These are phyloP conservation scores for Quercus lobata DNA, from an alignment of 331 rosid species.

Conservation along the genomic window DNA sequence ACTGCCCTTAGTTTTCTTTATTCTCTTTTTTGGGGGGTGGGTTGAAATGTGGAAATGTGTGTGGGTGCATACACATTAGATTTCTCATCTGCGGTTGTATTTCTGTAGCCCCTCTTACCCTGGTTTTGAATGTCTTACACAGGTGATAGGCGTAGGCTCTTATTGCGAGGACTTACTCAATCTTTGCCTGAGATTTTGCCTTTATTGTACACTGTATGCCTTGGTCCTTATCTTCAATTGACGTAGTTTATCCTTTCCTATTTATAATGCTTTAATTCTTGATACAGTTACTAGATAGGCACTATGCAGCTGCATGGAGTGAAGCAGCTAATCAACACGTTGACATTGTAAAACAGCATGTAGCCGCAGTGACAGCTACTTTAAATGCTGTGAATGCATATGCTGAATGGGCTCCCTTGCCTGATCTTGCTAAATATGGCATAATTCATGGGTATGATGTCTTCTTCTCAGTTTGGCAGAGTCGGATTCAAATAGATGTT, in stretches of 20 bases:
- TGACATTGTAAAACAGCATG: constrained; percentile 78
- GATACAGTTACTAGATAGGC: constrained; percentile 80
- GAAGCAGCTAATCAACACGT: constrained; percentile 75
- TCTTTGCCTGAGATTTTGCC: constrained; percentile 89
- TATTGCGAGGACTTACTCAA: constrained; percentile 82
- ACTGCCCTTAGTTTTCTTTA: constrained; percentile 8
- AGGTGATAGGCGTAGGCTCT: constrained; percentile 88
- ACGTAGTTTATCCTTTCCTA: constrained; percentile 3
- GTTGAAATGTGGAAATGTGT: not conserved
- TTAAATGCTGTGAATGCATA: constrained; percentile 87
- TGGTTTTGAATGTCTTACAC: constrained; percentile 27
- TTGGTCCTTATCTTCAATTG: constrained; percentile 20
- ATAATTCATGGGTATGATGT: constrained; percentile 79
- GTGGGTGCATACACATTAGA: constrained; percentile 11
- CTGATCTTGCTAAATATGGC: constrained; percentile 90
- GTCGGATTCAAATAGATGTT: constrained; percentile 8
- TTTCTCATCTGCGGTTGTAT: constrained; percentile 15
- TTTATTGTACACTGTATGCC: constrained; percentile 65
- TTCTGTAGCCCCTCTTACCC: constrained; percentile 24
- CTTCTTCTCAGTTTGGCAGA: constrained; percentile 21
- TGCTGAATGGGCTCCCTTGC: constrained; percentile 98
- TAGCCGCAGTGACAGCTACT: constrained; percentile 68
- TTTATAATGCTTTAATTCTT: constrained; percentile 31
- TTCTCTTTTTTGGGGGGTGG: not conserved
- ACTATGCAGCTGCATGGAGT: constrained; percentile 71